phyloP scores from a whole-genome alignment of 148 eudicot species.

The Fallopia convolvulus region DNA sequence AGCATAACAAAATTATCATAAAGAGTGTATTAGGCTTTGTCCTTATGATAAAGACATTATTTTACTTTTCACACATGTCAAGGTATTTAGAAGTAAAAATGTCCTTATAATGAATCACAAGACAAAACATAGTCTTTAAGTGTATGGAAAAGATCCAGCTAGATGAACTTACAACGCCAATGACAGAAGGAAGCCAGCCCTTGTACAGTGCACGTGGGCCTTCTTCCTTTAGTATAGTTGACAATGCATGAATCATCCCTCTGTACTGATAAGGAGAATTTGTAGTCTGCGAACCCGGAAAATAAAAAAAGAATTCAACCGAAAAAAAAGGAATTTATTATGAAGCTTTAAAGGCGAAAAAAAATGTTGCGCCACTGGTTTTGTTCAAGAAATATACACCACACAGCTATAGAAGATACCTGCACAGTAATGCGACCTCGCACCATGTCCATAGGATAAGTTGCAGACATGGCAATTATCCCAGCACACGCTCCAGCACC shows the following conservation, averaged over 20 bases:
- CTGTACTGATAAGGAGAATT: constrained; percentile 74
- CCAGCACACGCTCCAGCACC: constrained; percentile 97
- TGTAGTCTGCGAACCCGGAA: constrained; percentile 46
- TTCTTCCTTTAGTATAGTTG: constrained; percentile 79
- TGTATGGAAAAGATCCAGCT: not conserved
- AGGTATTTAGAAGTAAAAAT: not conserved
- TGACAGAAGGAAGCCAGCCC: constrained; percentile 96
- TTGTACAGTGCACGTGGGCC: constrained; percentile 84
- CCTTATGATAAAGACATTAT: not conserved
- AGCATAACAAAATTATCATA: not conserved
- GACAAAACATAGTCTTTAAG: not conserved
- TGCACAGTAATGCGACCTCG: constrained; percentile 86
- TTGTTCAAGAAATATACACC: not conserved
- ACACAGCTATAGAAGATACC: constrained; percentile 30
- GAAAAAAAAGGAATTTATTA: not conserved
- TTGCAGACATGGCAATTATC: constrained; percentile 92
- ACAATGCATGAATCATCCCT: constrained; percentile 85
- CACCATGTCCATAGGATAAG: constrained; percentile 90
- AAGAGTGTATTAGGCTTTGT: not conserved
- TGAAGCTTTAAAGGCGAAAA: not conserved
- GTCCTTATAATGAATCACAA: not conserved
- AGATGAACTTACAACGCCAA: constrained; percentile 68
- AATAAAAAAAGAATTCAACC: not conserved
- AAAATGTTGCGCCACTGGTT: not conserved
- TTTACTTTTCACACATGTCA: too few relatives aligned